phyloP scores from a whole-genome alignment of 2,329 filamentous ascomycete genomes.

The Malbranchea zuffiana region DNA sequence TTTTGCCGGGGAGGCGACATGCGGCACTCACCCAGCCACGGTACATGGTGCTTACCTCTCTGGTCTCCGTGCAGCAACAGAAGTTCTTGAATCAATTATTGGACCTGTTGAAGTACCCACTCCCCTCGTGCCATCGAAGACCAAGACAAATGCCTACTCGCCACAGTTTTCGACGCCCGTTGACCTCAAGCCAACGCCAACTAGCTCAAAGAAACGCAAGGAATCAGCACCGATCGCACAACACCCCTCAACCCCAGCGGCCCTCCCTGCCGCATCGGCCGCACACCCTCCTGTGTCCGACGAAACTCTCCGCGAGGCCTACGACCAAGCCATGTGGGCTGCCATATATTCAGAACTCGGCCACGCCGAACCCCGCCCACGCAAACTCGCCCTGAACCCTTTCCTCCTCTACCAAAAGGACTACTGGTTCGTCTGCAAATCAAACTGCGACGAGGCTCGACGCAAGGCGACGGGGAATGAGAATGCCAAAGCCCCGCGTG shows the following conservation, averaged over 20 bases:
- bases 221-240: conserved; percentile 9
- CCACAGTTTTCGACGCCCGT: conserved; percentile 20
- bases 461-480: conserved; percentile 53
- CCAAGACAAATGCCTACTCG: conserved; percentile 22
- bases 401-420: conserved; percentile 84
- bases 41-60: conserved; percentile 95
- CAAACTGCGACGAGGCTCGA: conserved; percentile 59
- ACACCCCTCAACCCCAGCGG: not conserved
- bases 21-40: conserved; percentile 87
- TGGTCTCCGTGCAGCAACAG: conserved; percentile 76
- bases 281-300: conserved; percentile 9
- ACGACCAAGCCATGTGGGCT: conserved; percentile 47
- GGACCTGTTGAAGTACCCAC: conserved; percentile 68
- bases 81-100: conserved; percentile 68
- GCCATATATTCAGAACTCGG: conserved; percentile 55
- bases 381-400: conserved; percentile 66
- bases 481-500: conserved; percentile 53
- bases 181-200: conserved; percentile 18
- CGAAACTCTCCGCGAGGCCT: conserved; percentile 35
- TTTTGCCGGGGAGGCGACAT: conserved; percentile 95
- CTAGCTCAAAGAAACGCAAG: conserved; percentile 21
- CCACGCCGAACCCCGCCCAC: conserved; percentile 60
- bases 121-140: conserved; percentile 61
- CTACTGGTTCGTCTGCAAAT: conserved; percentile 51
- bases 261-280: not conserved